These are phyloP conservation scores for Euphorbia pulcherrima DNA, from an alignment of 345 rosid species.

Conservation along the genomic window DNA sequence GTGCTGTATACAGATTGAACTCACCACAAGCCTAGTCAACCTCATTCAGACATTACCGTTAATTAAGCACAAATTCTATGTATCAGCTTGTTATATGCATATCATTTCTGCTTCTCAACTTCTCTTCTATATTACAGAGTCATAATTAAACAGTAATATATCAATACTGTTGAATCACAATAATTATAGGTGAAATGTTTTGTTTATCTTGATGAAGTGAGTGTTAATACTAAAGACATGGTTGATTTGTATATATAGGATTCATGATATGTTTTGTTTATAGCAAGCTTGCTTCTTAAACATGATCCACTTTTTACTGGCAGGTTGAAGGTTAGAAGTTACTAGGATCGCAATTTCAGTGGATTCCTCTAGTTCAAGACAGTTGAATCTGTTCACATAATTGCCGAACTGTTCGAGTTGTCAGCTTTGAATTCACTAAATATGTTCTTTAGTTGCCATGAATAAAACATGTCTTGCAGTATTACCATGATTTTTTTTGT, in stretches of 20 bases:
- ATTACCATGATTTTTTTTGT: not conserved
- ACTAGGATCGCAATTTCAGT: conserved; percentile 3
- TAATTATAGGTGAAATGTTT: too few species aligned
- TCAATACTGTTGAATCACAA: not conserved
- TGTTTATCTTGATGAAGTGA: too few species aligned
- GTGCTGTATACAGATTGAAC: not conserved
- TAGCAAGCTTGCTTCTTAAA: too few species aligned
- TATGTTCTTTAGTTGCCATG: not conserved
- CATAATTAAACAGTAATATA: not conserved
- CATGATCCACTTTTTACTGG: too few species aligned
- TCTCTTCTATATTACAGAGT: not conserved
- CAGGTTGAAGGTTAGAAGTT: conserved; percentile 34
- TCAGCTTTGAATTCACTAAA: not conserved
- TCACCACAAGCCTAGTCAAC: too few species aligned
- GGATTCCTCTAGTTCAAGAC: not conserved
- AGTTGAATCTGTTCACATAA: not conserved
- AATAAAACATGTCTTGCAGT: not conserved
- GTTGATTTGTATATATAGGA: too few species aligned
- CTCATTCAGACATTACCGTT: not conserved
- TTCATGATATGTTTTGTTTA: too few species aligned
- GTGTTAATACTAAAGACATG: too few species aligned
- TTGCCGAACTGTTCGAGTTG: too few species aligned
- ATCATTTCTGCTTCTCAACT: not conserved
- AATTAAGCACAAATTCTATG: not conserved
- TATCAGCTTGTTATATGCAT: not conserved